A percentile compares a stretch with the other conserved stretches of the same genome.
Conservation (phyloP, 1,284 basidiomycete genomes). For the Puccinia triticina region DNA sequence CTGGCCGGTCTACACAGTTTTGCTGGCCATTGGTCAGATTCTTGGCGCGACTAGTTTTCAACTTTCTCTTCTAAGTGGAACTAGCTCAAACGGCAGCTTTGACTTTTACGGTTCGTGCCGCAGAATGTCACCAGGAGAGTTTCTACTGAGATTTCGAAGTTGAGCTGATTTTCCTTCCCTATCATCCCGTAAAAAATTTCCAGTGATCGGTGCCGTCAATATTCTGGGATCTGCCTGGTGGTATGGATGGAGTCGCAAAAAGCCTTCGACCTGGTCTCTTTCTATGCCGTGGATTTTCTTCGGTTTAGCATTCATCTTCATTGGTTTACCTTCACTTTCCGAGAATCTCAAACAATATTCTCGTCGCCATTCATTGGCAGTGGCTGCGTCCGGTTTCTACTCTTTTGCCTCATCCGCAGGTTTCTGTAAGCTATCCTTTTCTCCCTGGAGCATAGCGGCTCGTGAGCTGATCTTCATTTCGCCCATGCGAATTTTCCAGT, state of each 20-base stretch:
- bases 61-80: constrained; percentile 80
- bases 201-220: constrained; percentile 77
- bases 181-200: background rate
- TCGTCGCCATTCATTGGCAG: constrained; percentile 66
- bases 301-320: constrained; percentile 82
- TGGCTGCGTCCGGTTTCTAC: constrained; percentile 82
- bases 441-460: too few relatives aligned
- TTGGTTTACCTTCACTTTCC: constrained; percentile 78
- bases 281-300: constrained; percentile 86
- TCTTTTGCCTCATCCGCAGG: constrained; percentile 83
- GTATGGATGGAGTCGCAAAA: constrained; percentile 83
- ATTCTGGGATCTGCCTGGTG: constrained; percentile 79
- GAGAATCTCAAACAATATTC: constrained; percentile 55
- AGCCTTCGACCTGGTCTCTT: constrained; percentile 82
- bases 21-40: constrained; percentile 82
- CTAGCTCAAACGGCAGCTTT: constrained; percentile 75
- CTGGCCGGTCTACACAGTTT: constrained; percentile 87
- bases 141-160: background rate
- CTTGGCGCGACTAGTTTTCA: constrained; percentile 87
- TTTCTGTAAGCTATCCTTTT: constrained; percentile 63
- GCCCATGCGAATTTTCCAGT: constrained; percentile 56
- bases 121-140: too few relatives aligned
- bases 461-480: background rate
- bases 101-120: constrained; percentile 70
- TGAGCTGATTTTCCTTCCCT: background rate